Evolutionary conservation across 176 grass and related monocot genomes (phyloP).

Genomic region (Saccharum officinarum): DNA sequence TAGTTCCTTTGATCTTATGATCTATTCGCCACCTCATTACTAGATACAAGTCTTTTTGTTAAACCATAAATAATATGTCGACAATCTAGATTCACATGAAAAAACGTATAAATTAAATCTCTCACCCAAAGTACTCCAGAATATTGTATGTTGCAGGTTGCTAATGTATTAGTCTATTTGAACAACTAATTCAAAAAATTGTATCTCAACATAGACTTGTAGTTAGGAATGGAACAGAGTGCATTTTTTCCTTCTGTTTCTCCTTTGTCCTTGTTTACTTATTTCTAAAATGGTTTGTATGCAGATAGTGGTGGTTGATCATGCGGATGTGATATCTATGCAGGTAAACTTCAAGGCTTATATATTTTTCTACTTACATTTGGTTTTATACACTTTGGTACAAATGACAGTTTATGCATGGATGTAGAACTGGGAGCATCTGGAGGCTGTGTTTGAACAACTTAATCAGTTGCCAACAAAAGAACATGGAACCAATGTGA

Average conservation of each 20-base stretch:
- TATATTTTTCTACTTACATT: slow-evolving; percentile 23
- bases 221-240: not conserved
- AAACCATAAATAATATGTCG: slow-evolving; percentile 7
- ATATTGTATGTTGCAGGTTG: not conserved
- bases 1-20: slow-evolving; percentile 31
- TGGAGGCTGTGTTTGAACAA: slow-evolving; percentile 81
- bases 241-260: not conserved
- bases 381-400: slow-evolving; percentile 21
- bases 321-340: slow-evolving; percentile 90
- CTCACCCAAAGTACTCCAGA: not conserved
- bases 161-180: slow-evolving; percentile 11
- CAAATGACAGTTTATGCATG: slow-evolving; percentile 35
- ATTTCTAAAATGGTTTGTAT: slow-evolving; percentile 18
- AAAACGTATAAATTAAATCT: not conserved
- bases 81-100: slow-evolving; percentile 4
- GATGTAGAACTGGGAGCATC: slow-evolving; percentile 85
- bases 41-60: slow-evolving; percentile 19
- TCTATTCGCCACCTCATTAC: slow-evolving; percentile 17
- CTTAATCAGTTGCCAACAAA: slow-evolving; percentile 78
- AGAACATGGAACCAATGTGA: slow-evolving; percentile 91
- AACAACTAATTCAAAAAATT: slow-evolving; percentile 1
- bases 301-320: slow-evolving; percentile 86
- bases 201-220: slow-evolving; percentile 8
- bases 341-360: slow-evolving; percentile 56
- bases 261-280: not conserved